These are phyloP conservation scores for Passalora sequoiae DNA, from an alignment of 2,329 filamentous ascomycete genomes.

Conservation along the genomic window DNA sequence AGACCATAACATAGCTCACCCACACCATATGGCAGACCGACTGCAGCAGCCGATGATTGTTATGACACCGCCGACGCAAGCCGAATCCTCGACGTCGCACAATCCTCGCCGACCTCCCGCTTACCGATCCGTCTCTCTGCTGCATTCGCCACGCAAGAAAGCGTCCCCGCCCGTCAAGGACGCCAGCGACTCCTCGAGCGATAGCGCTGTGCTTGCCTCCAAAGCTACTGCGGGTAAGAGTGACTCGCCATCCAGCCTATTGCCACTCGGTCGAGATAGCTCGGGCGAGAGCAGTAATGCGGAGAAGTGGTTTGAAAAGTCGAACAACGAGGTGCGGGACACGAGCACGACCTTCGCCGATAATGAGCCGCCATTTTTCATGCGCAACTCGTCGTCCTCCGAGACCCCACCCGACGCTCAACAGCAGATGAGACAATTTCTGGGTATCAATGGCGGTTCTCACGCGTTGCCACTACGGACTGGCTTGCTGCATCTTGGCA, in stretches of 20 bases:
- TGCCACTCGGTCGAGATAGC: constrained; percentile 37
- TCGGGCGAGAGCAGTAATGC: constrained; percentile 50
- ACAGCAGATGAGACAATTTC: constrained; percentile 12
- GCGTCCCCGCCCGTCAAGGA: constrained; percentile 11
- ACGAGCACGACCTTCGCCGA: constrained; percentile 38
- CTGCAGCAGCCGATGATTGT: constrained; percentile 18
- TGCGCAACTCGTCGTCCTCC: constrained; percentile 37
- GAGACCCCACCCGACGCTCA: constrained; percentile 38
- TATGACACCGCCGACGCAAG: constrained; percentile 19
- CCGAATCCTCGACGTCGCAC: constrained; percentile 6
- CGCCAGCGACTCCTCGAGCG: constrained; percentile 22
- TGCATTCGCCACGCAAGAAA: constrained; percentile 34
- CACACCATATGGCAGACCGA: constrained; percentile 9
- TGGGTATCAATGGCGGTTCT: constrained; percentile 8
- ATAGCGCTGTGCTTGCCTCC: constrained; percentile 7
- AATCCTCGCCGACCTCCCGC: constrained; percentile 39
- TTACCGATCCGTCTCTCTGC: constrained; percentile 44
- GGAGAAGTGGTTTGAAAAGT: constrained; percentile 49
- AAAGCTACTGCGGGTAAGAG: constrained; percentile 10
- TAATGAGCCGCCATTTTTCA: constrained; percentile 42
- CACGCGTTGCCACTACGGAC: constrained; percentile 24
- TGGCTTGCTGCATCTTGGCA: constrained; percentile 40
- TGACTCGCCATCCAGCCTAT: constrained; percentile 38
- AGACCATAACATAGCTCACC: background rate
- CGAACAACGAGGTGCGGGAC: constrained; percentile 45